Evolutionary conservation across 2,329 filamentous ascomycete species (phyloP).

Genomic region (Hypoxylon rubiginosum): DNA sequence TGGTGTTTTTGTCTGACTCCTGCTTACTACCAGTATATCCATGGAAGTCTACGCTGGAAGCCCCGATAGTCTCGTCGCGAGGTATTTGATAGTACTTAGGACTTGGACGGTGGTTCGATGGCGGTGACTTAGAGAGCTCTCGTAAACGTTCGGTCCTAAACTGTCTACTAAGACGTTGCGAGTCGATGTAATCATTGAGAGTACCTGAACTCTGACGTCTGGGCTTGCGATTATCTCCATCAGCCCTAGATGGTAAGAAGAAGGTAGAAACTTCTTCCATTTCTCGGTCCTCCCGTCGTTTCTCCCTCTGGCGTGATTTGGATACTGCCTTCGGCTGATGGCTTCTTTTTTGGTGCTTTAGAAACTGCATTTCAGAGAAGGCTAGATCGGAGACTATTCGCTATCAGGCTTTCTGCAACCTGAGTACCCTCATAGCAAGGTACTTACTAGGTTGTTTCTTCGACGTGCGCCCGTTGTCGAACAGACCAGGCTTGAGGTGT

Average conservation of each 20-base stretch:
- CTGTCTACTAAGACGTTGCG: slow-evolving; percentile 1
- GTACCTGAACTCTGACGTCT: slow-evolving; percentile 10
- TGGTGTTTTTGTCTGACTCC: slow-evolving; percentile 38
- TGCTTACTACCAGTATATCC: slow-evolving; percentile 18
- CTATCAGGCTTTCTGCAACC: slow-evolving; percentile 19
- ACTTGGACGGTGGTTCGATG: background rate
- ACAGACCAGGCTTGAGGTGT: slow-evolving; percentile 57
- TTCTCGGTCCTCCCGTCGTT: slow-evolving; percentile 51
- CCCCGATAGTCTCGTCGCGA: slow-evolving; percentile 7
- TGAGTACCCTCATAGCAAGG: background rate
- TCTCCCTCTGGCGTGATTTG: slow-evolving; percentile 41
- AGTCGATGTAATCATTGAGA: slow-evolving; percentile 21
- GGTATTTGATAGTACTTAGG: background rate
- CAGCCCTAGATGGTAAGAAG: slow-evolving; percentile 47
- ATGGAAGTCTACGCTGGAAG: background rate
- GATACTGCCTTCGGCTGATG: slow-evolving; percentile 44
- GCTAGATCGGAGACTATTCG: slow-evolving; percentile 64
- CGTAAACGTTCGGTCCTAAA: background rate
- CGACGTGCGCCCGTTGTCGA: slow-evolving; percentile 59
- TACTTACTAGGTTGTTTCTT: slow-evolving; percentile 56
- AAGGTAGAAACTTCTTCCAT: slow-evolving; percentile 55
- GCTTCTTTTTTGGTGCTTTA: slow-evolving; percentile 49
- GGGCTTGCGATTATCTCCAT: slow-evolving; percentile 21
- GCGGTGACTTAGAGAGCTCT: background rate
- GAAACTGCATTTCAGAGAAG: slow-evolving; percentile 66